These are phyloP conservation scores for Penicillium rolfsii DNA, from an alignment of 2,329 filamentous ascomycete species.

Conservation along the genomic window DNA sequence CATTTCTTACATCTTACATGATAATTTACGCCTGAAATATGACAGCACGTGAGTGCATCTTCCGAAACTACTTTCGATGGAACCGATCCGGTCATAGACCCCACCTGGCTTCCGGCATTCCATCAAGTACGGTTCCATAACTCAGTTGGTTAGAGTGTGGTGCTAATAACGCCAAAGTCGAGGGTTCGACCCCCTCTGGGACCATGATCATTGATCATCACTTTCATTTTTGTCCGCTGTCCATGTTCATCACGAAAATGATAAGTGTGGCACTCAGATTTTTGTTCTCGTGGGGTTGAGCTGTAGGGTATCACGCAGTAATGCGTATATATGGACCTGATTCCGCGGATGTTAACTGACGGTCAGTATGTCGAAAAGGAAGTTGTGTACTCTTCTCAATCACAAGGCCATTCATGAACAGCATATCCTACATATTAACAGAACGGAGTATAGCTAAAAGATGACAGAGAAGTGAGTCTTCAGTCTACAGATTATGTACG, in stretches of 20 bases:
- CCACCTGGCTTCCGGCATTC: background rate
- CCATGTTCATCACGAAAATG: no score
- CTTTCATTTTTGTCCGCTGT: background rate
- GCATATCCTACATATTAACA: no score
- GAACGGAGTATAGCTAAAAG: no score
- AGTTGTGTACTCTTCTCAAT: background rate
- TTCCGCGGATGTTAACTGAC: background rate
- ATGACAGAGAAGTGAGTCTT: no score
- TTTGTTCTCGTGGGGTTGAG: no score
- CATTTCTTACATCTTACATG: no score
- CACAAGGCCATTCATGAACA: no score
- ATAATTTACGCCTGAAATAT: no score
- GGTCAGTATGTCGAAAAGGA: background rate
- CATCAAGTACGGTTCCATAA: conserved; percentile 4
- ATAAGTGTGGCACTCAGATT: no score
- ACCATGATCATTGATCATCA: background rate
- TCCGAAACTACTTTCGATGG: background rate
- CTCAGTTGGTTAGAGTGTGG: conserved; percentile 11
- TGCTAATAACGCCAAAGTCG: conserved; percentile 11
- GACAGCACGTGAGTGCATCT: no score
- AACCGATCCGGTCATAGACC: background rate
- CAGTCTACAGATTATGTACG: no score
- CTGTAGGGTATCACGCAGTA: background rate
- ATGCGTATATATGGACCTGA: background rate
- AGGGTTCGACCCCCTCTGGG: conserved; percentile 11